phyloP scores from a whole-genome alignment of 352 stramenopile genomes.

The Peronospora destructor region DNA sequence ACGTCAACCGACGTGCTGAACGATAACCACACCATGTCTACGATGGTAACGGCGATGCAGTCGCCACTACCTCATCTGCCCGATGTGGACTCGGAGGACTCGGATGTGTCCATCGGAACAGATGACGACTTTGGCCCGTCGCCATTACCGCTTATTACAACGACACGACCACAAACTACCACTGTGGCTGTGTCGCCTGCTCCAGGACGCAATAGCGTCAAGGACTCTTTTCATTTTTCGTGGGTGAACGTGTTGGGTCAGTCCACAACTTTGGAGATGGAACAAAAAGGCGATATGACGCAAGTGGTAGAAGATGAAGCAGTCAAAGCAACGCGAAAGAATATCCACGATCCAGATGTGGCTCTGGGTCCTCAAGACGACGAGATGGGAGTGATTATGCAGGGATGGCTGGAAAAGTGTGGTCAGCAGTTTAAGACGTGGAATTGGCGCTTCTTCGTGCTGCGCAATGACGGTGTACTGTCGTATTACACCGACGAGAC shows the following conservation, averaged over 20 bases:
- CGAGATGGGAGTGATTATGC: slow-evolving; percentile 68
- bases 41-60: slow-evolving; percentile 26
- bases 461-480: slow-evolving; percentile 71
- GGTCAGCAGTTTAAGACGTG: slow-evolving; percentile 86
- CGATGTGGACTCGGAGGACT: slow-evolving; percentile 20
- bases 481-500: slow-evolving; percentile 77
- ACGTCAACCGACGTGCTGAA: slow-evolving; percentile 20
- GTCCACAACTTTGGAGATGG: slow-evolving; percentile 37
- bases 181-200: slow-evolving; percentile 10
- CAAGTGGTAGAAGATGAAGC: slow-evolving; percentile 25
- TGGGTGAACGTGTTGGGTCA: slow-evolving; percentile 56
- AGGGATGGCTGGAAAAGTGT: slow-evolving; percentile 86
- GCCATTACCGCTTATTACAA: slow-evolving; percentile 1
- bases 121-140: slow-evolving; percentile 19
- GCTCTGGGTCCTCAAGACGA: slow-evolving; percentile 34
- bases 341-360: slow-evolving; percentile 34
- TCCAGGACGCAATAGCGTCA: slow-evolving; percentile 30
- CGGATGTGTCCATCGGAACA: slow-evolving; percentile 26
- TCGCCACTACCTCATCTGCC: slow-evolving; percentile 13
- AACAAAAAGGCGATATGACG: slow-evolving; percentile 19
- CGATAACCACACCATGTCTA: slow-evolving; percentile 23
- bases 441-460: slow-evolving; percentile 86
- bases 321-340: not conserved
- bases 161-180: slow-evolving; percentile 4
- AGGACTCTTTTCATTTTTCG: slow-evolving; percentile 46